Conservation (phyloP, 805 yeast species). For the Blastobotrys americana region DNA sequence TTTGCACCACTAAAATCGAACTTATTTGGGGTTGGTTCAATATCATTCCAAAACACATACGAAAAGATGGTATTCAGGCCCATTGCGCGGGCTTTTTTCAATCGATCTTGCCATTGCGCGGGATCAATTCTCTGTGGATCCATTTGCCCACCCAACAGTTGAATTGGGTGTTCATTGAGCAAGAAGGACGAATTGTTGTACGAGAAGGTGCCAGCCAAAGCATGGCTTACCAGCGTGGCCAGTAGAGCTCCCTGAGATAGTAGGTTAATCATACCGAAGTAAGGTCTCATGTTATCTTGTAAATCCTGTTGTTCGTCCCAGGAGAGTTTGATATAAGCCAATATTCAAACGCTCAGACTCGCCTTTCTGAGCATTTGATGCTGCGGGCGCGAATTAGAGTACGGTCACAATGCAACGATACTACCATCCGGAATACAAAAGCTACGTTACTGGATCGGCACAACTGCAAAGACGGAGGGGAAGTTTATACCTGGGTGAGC, state of each 20-base stretch:
- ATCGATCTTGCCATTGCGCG: constrained; percentile 1
- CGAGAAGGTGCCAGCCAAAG: neutral
- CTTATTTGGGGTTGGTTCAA: constrained; percentile 2
- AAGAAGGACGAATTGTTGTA: constrained; percentile 4
- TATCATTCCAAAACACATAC: constrained; percentile 5
- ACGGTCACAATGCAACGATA: no score
- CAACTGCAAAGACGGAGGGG: no score
- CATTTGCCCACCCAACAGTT: constrained; percentile 5
- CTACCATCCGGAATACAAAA: no score
- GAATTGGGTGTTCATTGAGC: constrained; percentile 4
- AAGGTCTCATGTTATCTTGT: no score
- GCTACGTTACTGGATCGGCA: no score
- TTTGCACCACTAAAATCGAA: constrained; percentile 3
- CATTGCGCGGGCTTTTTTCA: constrained; percentile 5
- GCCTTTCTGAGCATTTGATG: no score
- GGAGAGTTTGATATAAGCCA: no score
- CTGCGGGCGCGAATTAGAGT: no score
- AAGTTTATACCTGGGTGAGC: no score
- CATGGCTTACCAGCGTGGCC: neutral
- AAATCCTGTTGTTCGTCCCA: no score
- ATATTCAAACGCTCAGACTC: no score
- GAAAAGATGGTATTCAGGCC: constrained; percentile 4
- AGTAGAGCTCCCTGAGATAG: neutral
- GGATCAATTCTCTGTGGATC: constrained; percentile 4
- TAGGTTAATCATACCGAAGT: neutral